phyloP scores from a whole-genome alignment of 495 filamentous ascomycete genomes.

The Neurospora sublineolata region DNA sequence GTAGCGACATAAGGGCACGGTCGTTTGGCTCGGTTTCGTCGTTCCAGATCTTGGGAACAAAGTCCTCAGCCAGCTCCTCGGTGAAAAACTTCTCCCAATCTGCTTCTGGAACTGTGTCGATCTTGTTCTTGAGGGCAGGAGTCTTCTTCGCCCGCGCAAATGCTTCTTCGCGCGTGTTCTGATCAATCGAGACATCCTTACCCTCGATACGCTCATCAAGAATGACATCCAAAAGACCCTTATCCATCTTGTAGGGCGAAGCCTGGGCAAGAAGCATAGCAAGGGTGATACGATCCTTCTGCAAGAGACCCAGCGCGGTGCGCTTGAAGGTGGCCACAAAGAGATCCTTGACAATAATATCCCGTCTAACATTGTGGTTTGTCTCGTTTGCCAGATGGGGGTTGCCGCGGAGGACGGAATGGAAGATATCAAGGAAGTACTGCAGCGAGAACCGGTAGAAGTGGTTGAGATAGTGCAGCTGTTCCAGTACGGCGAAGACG shows the following conservation, averaged over 20 bases:
- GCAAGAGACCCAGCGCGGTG: slow-evolving; percentile 81
- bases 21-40: slow-evolving; percentile 52
- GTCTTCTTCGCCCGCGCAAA: slow-evolving; percentile 57
- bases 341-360: slow-evolving; percentile 78
- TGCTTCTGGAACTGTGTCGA: slow-evolving; percentile 46
- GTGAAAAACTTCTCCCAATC: slow-evolving; percentile 71
- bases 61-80: slow-evolving; percentile 81
- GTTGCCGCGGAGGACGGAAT: slow-evolving; percentile 76
- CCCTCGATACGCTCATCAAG: slow-evolving; percentile 68
- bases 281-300: slow-evolving; percentile 87
- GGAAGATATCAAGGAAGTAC: slow-evolving; percentile 96
- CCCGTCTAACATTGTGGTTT: slow-evolving; percentile 64
- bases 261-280: slow-evolving; percentile 96
- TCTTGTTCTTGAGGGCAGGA: slow-evolving; percentile 58
- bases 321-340: slow-evolving; percentile 88
- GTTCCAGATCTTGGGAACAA: slow-evolving; percentile 69
- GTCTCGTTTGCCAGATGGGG: slow-evolving; percentile 58
- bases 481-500: slow-evolving; percentile 91
- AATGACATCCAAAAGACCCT: slow-evolving; percentile 70
- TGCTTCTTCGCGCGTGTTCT: slow-evolving; percentile 53
- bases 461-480: slow-evolving; percentile 95
- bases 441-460: slow-evolving; percentile 99
- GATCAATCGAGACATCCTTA: slow-evolving; percentile 62
- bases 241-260: slow-evolving; percentile 88
- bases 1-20: slow-evolving; percentile 67